Evolutionary conservation across 495 filamentous ascomycete species (phyloP).

Genomic region (Pseudevernia furfuracea): DNA sequence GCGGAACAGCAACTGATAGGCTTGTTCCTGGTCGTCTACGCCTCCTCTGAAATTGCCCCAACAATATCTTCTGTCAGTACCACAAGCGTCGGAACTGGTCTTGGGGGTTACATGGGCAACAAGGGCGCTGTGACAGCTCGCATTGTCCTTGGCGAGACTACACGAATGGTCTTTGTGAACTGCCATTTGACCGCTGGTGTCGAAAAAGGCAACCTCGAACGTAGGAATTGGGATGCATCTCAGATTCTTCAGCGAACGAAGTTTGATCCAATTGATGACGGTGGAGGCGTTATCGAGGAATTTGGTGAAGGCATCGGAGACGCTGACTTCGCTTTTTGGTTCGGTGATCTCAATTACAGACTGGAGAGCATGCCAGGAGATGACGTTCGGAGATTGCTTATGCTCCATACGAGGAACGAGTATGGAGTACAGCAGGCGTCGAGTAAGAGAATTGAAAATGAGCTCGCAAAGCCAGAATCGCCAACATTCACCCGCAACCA

Average conservation of each 20-base stretch:
- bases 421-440: conserved; percentile 46
- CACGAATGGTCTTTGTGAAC: conserved; percentile 81
- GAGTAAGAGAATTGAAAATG: conserved; percentile 32
- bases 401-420: conserved; percentile 70
- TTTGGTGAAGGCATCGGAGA: conserved; percentile 67
- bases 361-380: conserved; percentile 81
- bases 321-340: conserved; percentile 92
- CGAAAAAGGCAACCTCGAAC: conserved; percentile 66
- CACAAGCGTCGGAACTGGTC: conserved; percentile 71
- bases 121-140: conserved; percentile 84
- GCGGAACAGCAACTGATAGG: conserved; percentile 81
- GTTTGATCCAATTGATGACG: conserved; percentile 62
- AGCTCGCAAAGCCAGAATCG: conserved; percentile 23
- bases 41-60: conserved; percentile 62
- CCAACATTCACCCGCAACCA: conserved; percentile 9
- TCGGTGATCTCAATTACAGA: conserved; percentile 94
- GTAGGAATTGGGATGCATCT: conserved; percentile 81
- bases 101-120: conserved; percentile 91
- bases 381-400: conserved; percentile 79
- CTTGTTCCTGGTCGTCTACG: conserved; percentile 76
- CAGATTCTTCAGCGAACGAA: conserved; percentile 66
- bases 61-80: conserved; percentile 71
- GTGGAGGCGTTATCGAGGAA: conserved; percentile 42
- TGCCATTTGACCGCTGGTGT: conserved; percentile 81
- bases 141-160: conserved; percentile 82